phyloP scores from a whole-genome alignment of 2,329 filamentous ascomycete species.

The Diaporthe batatas region DNA sequence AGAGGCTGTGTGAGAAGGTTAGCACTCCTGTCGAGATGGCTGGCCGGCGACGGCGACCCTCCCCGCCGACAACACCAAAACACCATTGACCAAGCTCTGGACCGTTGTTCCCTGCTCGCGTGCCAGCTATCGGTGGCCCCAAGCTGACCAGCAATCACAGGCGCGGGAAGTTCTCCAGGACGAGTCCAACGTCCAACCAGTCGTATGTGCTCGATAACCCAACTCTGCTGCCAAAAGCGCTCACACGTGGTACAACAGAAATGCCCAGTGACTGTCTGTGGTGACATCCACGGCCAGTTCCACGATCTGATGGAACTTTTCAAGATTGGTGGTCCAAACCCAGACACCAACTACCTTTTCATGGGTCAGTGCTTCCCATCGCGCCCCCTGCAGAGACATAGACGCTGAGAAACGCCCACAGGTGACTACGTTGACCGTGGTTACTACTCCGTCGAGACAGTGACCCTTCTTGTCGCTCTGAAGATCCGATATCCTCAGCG shows the following conservation, averaged over 20 bases:
- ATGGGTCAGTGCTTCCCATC: slow-evolving; percentile 78
- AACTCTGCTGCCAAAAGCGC: slow-evolving; percentile 39
- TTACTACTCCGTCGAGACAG: slow-evolving; percentile 98
- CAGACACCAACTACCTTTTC: slow-evolving; percentile 99
- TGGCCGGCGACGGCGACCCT: not conserved
- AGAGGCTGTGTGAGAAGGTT: slow-evolving; percentile 98
- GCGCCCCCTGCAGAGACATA: not conserved
- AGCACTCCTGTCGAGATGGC: slow-evolving; percentile 47
- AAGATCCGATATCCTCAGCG: slow-evolving; percentile 98
- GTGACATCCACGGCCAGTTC: slow-evolving; percentile 99
- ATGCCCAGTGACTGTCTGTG: slow-evolving; percentile 98
- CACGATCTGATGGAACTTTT: slow-evolving; percentile 99
- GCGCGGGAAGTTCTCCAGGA: slow-evolving; percentile 96
- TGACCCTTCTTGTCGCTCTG: slow-evolving; percentile 93
- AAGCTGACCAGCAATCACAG: slow-evolving; percentile 63
- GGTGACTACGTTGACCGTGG: slow-evolving; percentile 99
- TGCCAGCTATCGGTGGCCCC: slow-evolving; percentile 35
- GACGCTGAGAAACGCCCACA: slow-evolving; percentile 52
- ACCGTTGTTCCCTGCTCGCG: slow-evolving; percentile 27
- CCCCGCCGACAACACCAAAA: not conserved
- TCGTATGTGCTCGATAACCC: slow-evolving; percentile 72
- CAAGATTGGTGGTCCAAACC: slow-evolving; percentile 97
- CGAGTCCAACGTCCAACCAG: slow-evolving; percentile 98
- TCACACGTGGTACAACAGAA: slow-evolving; percentile 70
- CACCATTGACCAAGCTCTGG: slow-evolving; percentile 1